Evolutionary conservation across 345 rosid species (phyloP).

Genomic region (Populus deltoides): DNA sequence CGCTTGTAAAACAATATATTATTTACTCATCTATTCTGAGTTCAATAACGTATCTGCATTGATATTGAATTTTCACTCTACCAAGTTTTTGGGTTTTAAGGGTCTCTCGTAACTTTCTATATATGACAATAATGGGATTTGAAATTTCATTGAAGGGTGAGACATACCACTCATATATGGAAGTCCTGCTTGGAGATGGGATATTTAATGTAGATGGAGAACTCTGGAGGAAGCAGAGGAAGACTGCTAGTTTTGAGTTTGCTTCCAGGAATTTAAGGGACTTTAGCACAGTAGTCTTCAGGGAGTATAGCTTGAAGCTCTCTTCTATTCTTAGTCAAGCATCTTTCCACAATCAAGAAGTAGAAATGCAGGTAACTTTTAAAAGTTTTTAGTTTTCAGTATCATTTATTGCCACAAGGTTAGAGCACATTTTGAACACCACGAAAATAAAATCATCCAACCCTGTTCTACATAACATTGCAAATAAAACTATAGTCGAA

Average conservation of each 20-base stretch:
- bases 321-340: conserved; percentile 57
- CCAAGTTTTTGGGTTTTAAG: not conserved
- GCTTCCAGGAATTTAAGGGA: conserved; percentile 94
- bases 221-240: conserved; percentile 85
- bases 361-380: conserved; percentile 74
- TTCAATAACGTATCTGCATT: not conserved
- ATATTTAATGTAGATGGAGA: conserved; percentile 91
- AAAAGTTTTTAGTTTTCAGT: not conserved
- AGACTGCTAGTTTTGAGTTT: conserved; percentile 92
- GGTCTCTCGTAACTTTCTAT: not conserved
- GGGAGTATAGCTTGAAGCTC: conserved; percentile 80
- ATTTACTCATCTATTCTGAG: not conserved
- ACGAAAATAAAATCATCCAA: too few species aligned
- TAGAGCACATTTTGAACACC: too few species aligned
- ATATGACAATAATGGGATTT: not conserved
- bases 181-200: conserved; percentile 86
- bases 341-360: conserved; percentile 46
- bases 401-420: too few species aligned
- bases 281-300: conserved; percentile 79
- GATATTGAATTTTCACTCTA: not conserved
- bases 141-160: conserved; percentile 55
- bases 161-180: conserved; percentile 89
- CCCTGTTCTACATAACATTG: too few species aligned
- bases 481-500: too few species aligned
- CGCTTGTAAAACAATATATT: not conserved